phyloP scores from a whole-genome alignment of 495 filamentous ascomycete genomes.

The Penicillium paradoxum region DNA sequence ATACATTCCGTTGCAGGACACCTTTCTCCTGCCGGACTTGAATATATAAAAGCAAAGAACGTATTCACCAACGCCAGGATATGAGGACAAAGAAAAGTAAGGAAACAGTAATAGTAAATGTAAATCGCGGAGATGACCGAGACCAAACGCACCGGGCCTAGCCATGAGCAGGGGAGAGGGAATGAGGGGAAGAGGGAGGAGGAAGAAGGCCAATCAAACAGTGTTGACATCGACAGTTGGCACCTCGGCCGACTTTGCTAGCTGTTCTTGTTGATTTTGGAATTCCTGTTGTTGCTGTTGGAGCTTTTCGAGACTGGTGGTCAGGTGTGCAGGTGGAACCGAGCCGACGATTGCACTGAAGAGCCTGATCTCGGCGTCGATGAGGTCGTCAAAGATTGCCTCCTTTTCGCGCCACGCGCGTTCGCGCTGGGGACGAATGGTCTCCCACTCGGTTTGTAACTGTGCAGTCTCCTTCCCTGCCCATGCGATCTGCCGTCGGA shows the following conservation, averaged over 20 bases:
- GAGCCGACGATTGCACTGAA: conserved; percentile 33
- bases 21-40: background rate
- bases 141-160: too few species aligned
- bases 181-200: background rate
- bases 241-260: conserved; percentile 13
- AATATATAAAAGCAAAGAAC: conserved; percentile 4
- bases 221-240: conserved; percentile 9
- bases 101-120: background rate
- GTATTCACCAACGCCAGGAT: conserved; percentile 6
- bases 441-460: conserved; percentile 59
- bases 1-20: conserved; percentile 16
- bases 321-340: conserved; percentile 14
- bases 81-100: background rate
- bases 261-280: conserved; percentile 20
- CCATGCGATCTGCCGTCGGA: conserved; percentile 78
- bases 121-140: background rate
- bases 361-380: conserved; percentile 52
- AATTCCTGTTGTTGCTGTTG: conserved; percentile 26
- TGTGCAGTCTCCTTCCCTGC: conserved; percentile 63
- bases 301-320: conserved; percentile 24
- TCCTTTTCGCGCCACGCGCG: conserved; percentile 86
- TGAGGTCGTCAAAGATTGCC: conserved; percentile 52
- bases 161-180: too few species aligned
- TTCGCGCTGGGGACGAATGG: conserved; percentile 60
- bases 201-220: conserved; percentile 1